Base-by-base conservation (phyloP, 1,139 yeast species). In the Hanseniaspora uvarum region DNA sequence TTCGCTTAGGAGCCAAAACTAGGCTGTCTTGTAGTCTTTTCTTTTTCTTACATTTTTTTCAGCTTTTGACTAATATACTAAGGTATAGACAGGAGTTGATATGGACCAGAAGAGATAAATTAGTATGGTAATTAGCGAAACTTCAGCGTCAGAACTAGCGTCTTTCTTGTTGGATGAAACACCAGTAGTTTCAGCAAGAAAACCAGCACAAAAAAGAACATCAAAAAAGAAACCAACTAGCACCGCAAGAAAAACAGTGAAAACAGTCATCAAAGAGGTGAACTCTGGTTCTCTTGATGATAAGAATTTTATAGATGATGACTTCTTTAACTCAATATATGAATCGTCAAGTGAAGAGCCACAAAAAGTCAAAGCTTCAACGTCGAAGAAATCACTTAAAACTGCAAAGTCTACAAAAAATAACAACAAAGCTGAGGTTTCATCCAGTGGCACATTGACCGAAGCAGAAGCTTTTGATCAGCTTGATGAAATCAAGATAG, bases 121-220 rank as follows among this genome's bases (percentile, higher is more conserved):
- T 2, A 21, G 12, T 4, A 39, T 40, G 46, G 33, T 28, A 6
- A 30, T 44, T 8, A 44, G 28, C 21, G 46, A 48, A 33, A 4
- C 46, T 1, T 39, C 46, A 10, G 52, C 52, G 7, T 48, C 52
- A 6, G 52, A 48, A 18, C 21, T 48, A 33, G 40, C 52, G 28
- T 48, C 52, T 48, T 48, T 48, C 19, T 18, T 48, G 24, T 31
- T 48, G 24, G 46, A 46, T 6, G 21, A 46, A 3, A 14, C 36
- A 24, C 38, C 41, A 4, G 34, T 28, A 18, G 26, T 28, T n/a
- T n/a, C n/a, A 28, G 11, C 16, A 11, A 12, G 19, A 31, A 30
- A 19, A 44, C 36, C 37, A 19, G n/a, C 30, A 11, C 18, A 18
- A 19, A 21, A 30, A 44, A 30, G 19, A 10, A 11, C 46, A 18